These are phyloP conservation scores for Oenanthe sinensis DNA, from an alignment of 129 eudicot species.

Conservation along the genomic window DNA sequence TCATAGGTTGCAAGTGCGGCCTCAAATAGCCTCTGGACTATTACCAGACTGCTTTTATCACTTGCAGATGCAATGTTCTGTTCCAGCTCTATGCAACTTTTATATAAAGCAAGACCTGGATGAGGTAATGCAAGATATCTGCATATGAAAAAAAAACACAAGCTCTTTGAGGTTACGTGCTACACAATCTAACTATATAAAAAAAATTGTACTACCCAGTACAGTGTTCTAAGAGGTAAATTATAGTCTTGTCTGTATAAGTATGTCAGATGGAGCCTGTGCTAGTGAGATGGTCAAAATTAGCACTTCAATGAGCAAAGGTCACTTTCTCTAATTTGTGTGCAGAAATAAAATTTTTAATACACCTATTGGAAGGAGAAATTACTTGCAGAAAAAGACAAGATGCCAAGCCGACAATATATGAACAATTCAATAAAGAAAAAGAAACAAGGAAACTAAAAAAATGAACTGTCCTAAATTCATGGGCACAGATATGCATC, in stretches of 20 bases:
- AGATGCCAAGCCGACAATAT: neutral
- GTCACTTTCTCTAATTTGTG: neutral
- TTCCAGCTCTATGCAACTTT: slow-evolving; percentile 74
- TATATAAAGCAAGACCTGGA: slow-evolving; percentile 66
- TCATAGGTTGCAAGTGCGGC: slow-evolving; percentile 73
- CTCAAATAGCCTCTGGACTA: slow-evolving; percentile 58
- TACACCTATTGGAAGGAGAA: neutral
- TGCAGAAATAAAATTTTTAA: neutral
- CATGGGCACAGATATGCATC: neutral
- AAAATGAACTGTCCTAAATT: neutral
- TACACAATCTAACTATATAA: neutral
- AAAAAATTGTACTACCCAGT: neutral
- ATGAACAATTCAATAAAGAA: neutral
- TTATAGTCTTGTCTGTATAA: neutral
- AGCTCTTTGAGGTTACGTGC: neutral
- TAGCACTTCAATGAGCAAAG: neutral
- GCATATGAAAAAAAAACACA: slow-evolving; percentile 16
- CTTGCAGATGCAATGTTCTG: slow-evolving; percentile 49
- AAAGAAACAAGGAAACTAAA: neutral
- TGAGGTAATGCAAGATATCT: slow-evolving; percentile 75
- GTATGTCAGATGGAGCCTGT: neutral
- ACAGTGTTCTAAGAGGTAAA: neutral
- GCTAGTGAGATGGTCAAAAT: neutral
- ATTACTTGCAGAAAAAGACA: neutral
- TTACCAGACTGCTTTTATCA: slow-evolving; percentile 38